phyloP scores from a whole-genome alignment of 139 green algal species.

The Dunaliella primolecta region DNA sequence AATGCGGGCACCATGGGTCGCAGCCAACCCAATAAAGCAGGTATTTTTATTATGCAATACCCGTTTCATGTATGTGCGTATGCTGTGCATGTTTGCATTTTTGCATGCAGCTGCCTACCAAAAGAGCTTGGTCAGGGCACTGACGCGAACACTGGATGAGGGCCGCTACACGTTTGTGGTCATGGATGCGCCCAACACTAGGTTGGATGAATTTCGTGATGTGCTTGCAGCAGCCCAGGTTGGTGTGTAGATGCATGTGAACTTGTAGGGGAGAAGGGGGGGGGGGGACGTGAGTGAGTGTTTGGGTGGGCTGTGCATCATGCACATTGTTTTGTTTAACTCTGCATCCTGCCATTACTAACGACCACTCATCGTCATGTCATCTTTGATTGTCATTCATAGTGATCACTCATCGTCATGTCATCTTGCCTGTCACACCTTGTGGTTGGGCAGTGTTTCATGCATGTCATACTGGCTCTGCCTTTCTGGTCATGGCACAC shows the following conservation, averaged over 20 bases:
- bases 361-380: neutral
- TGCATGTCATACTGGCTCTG: no score
- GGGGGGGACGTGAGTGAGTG: neutral
- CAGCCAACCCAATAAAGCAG: no score
- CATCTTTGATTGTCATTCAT: neutral
- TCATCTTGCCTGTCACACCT: neutral
- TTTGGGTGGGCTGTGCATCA: neutral
- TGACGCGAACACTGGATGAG: slow-evolving; percentile 61
- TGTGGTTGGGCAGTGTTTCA: no score
- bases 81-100: slow-evolving; percentile 8
- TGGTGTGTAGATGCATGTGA: neutral
- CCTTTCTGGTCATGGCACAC: no score
- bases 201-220: slow-evolving; percentile 46
- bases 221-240: slow-evolving; percentile 56
- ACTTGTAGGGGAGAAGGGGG: neutral
- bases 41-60: no score
- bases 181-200: slow-evolving; percentile 60
- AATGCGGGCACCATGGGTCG: no score
- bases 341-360: no score
- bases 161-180: slow-evolving; percentile 66
- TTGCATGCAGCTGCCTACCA: slow-evolving; percentile 54
- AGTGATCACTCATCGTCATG: neutral
- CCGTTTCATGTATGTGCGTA: neutral
- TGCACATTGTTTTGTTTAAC: no score
- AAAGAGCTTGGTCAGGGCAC: slow-evolving; percentile 59